These are phyloP conservation scores for Leccinum variabile DNA, from an alignment of 1,284 basidiomycete genomes.

Conservation along the genomic window DNA sequence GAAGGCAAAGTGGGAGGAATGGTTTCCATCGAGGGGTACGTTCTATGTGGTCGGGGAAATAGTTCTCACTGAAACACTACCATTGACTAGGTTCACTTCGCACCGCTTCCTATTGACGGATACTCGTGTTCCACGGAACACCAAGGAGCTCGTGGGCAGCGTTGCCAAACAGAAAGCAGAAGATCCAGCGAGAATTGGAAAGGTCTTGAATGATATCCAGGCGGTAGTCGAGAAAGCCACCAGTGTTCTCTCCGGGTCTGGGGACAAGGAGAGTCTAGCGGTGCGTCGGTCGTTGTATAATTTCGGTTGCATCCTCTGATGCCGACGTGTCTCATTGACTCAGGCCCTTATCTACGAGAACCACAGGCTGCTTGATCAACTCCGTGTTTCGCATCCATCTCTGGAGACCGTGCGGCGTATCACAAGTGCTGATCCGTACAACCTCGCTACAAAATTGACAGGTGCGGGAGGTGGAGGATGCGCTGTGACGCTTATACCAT, in stretches of 20 bases:
- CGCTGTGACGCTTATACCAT: slow-evolving; percentile 92
- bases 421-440: slow-evolving; percentile 64
- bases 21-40: slow-evolving; percentile 83
- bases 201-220: slow-evolving; percentile 77
- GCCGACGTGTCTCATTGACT: not conserved
- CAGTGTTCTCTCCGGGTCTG: slow-evolving; percentile 63
- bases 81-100: slow-evolving; percentile 55
- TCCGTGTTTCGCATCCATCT: slow-evolving; percentile 93
- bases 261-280: slow-evolving; percentile 42
- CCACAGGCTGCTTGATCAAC: slow-evolving; percentile 78
- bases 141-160: slow-evolving; percentile 90
- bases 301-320: not conserved
- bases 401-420: slow-evolving; percentile 81
- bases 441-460: slow-evolving; percentile 92
- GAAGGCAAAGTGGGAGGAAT: slow-evolving; percentile 78
- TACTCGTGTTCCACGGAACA: slow-evolving; percentile 90
- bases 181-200: slow-evolving; percentile 78
- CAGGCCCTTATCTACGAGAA: slow-evolving; percentile 86
- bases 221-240: slow-evolving; percentile 80
- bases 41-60: slow-evolving; percentile 15
- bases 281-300: slow-evolving; percentile 40
- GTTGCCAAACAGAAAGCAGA: slow-evolving; percentile 75
- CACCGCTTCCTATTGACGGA: slow-evolving; percentile 88
- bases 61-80: slow-evolving; percentile 22
- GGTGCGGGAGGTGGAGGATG: slow-evolving; percentile 99